Base-by-base conservation (phyloP, 148 eudicot genomes). In the Bassia scoparia region DNA sequence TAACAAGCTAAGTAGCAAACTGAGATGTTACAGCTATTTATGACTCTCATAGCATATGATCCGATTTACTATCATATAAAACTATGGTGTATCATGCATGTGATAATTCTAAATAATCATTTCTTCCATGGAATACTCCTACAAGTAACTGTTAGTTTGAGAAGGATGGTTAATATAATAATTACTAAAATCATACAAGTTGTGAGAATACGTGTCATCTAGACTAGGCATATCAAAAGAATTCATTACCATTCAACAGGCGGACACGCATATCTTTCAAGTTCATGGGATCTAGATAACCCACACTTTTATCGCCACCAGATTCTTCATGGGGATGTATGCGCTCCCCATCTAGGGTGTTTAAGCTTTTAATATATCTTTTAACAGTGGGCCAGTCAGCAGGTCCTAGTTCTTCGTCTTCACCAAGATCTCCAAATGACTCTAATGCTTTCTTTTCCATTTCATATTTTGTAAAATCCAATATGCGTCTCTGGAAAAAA, bases 361-460 rank as follows among this genome's bases (percentile, higher is more conserved):
- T 83, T 74, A 94, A 80, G 83, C 89, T 74, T 68, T 83, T 81
- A 53, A 94, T 94, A 76, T 91, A 84, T 79, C 81, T 80, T 79
- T 87, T 91, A 73, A 94, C 96, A 65, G 97, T 86, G 54, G 86
- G 84, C 98, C 98, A 94, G 70, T 94, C 98, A 76, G 86, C 91
- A 80, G 98, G 98, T 70, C 97, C 98, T 55, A 94, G 79, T 77
- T 94, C 98, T 72, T 94, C 98, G 79, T 94, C 98, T 69, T 94
- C 98, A 58, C 91, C 96, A 62, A 94, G 93, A 80, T 91, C 90
- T 74, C 93, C 85, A 83, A 91, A 94, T 68, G 92, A 89, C 81
- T 88, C 91, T 62, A 91, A 78, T 44, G 98, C 98, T 82, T 86
- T 91, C 74, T 84, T 91, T 82, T 88, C 69, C 97, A 94, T 91